These are phyloP conservation scores for Malus asiatica DNA, from an alignment of 306 rosid genomes.

Conservation along the genomic window DNA sequence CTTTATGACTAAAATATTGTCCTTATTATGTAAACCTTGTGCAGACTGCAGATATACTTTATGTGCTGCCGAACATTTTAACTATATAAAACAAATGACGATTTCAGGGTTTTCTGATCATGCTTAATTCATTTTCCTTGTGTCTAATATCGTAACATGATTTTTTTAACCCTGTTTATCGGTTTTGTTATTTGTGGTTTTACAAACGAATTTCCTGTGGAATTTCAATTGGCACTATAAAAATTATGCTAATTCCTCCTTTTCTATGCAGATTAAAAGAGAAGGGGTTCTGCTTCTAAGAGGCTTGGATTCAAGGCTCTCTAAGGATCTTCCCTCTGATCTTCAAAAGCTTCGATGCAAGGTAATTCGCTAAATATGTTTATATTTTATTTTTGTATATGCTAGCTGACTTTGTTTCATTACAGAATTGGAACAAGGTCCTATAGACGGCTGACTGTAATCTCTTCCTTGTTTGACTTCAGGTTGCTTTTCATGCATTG, in stretches of 20 bases:
- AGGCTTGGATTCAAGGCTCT: slow-evolving; percentile 81
- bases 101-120: not conserved
- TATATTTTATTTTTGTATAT: not conserved
- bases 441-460: slow-evolving; percentile 10
- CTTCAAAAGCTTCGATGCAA: slow-evolving; percentile 97
- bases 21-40: not conserved
- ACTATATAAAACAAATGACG: not conserved
- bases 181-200: not conserved
- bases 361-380: slow-evolving; percentile 30
- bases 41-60: not conserved
- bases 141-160: not conserved
- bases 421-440: not conserved
- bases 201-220: not conserved
- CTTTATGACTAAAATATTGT: not conserved
- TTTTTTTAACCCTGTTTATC: not conserved
- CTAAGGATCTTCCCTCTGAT: slow-evolving; percentile 95
- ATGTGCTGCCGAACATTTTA: not conserved
- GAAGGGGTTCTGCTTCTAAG: slow-evolving; percentile 91
- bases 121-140: not conserved
- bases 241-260: slow-evolving; percentile 7
- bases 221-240: not conserved
- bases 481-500: slow-evolving; percentile 96
- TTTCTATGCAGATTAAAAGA: slow-evolving; percentile 62
- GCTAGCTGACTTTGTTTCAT: not conserved
- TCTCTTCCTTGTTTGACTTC: slow-evolving; percentile 15